Evolutionary conservation across 225 moss, liverwort and hornwort genomes (phyloP).

Genomic region (Pseudoscleropodium purum): DNA sequence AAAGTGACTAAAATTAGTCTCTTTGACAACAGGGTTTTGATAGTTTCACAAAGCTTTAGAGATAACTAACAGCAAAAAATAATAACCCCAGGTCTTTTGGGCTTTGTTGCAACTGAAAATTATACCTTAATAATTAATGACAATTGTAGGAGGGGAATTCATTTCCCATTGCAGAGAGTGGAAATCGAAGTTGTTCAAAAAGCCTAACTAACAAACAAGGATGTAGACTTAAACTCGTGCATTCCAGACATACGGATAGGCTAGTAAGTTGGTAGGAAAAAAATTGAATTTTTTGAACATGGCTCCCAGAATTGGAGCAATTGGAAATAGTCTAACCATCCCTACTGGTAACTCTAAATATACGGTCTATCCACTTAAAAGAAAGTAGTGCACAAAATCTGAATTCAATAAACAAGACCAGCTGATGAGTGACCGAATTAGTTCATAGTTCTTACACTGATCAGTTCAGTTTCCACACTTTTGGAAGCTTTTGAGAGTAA

Average conservation of each 20-base stretch:
- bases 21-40: background rate
- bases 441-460: background rate
- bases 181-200: background rate
- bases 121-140: too few species aligned
- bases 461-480: background rate
- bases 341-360: background rate
- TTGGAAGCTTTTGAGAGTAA: constrained; percentile 22
- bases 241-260: background rate
- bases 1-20: background rate
- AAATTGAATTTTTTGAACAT: background rate
- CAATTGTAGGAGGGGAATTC: background rate
- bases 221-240: background rate
- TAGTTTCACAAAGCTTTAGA: background rate
- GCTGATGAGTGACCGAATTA: background rate
- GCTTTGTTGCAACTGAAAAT: background rate
- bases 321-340: background rate
- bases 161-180: background rate
- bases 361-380: background rate
- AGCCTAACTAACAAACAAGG: background rate
- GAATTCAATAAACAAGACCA: background rate
- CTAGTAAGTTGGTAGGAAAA: background rate
- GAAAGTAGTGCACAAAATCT: background rate
- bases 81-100: too few species aligned
- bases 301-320: background rate
- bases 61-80: too few species aligned